Evolutionary conservation across 176 grass and related monocot species (phyloP).

Genomic region (Aegilops umbellulata): DNA sequence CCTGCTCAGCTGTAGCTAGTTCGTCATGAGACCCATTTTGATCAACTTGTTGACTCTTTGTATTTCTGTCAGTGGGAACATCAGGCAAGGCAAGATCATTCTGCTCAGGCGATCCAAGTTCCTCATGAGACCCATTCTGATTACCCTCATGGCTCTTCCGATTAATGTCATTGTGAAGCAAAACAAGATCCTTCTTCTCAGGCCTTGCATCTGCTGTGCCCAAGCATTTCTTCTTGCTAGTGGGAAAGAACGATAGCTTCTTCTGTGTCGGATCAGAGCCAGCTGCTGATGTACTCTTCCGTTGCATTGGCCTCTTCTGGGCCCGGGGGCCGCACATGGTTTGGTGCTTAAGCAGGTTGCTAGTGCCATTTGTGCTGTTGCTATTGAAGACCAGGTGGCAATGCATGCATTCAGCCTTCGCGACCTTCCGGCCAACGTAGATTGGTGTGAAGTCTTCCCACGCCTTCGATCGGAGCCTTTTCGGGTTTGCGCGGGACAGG

Average conservation of each 20-base stretch:
- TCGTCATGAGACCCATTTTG: not conserved
- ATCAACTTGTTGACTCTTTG: not conserved
- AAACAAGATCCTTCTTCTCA: not conserved
- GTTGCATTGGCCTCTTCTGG: conserved; percentile 10
- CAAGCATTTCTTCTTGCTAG: conserved; percentile 6
- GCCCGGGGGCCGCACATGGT: not conserved
- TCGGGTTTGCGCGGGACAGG: not conserved
- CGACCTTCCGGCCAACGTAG: not conserved
- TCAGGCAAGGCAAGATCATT: conserved; percentile 14
- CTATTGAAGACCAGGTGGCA: conserved; percentile 19
- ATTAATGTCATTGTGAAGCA: not conserved
- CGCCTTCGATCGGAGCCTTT: conserved; percentile 30
- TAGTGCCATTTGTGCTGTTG: conserved; percentile 19
- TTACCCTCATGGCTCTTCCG: not conserved
- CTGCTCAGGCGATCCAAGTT: conserved; percentile 2
- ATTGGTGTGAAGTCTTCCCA: conserved; percentile 43
- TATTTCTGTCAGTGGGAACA: not conserved
- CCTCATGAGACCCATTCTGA: not conserved
- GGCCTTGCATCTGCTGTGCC: not conserved
- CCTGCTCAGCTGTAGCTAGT: not conserved
- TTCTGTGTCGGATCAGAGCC: conserved; percentile 2
- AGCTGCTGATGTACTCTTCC: not conserved
- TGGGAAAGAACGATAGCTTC: conserved; percentile 26
- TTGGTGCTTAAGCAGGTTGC: conserved; percentile 17
- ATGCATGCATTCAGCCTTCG: conserved; percentile 29